Conservation (phyloP, 139 green algal genomes). For the Volvox africanus region DNA sequence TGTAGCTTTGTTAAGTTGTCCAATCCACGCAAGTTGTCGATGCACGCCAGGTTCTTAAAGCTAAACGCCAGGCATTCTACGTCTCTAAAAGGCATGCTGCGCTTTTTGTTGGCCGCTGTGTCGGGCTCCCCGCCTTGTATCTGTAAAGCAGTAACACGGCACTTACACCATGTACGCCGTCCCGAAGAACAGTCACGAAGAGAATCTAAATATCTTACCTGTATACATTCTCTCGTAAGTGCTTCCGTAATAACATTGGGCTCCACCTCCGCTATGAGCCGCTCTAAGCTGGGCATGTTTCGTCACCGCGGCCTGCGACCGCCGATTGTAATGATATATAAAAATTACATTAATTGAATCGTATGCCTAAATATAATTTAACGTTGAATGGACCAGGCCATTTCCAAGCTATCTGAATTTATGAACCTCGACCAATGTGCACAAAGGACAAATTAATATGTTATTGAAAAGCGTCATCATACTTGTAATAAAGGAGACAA, state of each 20-base stretch:
- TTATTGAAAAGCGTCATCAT: neutral
- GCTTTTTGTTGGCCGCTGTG: conserved; percentile 73
- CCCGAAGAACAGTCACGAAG: neutral
- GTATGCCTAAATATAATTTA: neutral
- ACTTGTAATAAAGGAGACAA: neutral
- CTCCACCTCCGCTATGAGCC: conserved; percentile 74
- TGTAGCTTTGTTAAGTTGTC: conserved; percentile 83
- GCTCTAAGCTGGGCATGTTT: conserved; percentile 53
- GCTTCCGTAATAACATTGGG: conserved; percentile 76
- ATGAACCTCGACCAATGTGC: neutral
- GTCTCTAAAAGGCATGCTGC: conserved; percentile 69
- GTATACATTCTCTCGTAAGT: conserved; percentile 74
- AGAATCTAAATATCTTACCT: conserved; percentile 50
- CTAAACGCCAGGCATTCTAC: conserved; percentile 78
- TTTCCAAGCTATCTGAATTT: neutral
- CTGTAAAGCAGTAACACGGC: conserved; percentile 14
- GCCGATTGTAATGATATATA: neutral
- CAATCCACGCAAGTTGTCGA: conserved; percentile 82
- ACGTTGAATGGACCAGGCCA: too few species aligned
- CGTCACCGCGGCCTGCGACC: neutral
- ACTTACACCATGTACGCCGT: neutral
- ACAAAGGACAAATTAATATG: neutral
- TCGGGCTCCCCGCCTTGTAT: conserved; percentile 64
- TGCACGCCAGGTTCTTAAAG: conserved; percentile 78
- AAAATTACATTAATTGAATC: neutral